A percentile compares a stretch with the other conserved stretches of the same genome.
Conservation (phyloP, 371 early-diverging fungal genomes). For the Nosema muscidifuracis region DNA sequence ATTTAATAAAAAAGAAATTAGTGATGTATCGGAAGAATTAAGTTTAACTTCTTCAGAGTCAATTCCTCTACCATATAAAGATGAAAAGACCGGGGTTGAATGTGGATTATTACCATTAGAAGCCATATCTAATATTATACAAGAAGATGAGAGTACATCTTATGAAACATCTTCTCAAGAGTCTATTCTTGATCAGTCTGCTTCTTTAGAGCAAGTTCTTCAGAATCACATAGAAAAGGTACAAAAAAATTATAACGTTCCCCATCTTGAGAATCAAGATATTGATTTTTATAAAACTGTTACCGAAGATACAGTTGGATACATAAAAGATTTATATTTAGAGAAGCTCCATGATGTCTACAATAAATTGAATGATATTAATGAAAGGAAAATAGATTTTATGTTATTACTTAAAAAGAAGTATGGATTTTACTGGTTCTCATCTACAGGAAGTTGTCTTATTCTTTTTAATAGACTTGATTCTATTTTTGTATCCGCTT, state of each 20-base stretch:
- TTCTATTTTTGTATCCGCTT: background rate
- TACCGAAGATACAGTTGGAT: background rate
- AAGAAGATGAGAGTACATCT: too few relatives aligned
- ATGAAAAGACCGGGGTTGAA: background rate
- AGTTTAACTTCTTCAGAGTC: background rate
- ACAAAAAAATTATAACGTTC: too few relatives aligned
- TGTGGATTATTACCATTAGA: background rate
- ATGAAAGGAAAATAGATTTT: background rate
- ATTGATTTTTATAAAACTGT: background rate
- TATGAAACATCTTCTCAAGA: too few relatives aligned
- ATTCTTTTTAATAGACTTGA: slow-evolving; percentile 6
- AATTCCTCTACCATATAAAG: background rate
- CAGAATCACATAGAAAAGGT: too few relatives aligned
- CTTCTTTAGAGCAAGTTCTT: too few relatives aligned
- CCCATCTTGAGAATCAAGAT: background rate
- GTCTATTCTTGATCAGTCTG: too few relatives aligned
- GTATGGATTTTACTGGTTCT: background rate
- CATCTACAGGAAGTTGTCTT: background rate
- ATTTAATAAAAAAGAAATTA: background rate
- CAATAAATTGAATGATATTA: background rate
- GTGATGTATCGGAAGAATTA: background rate
- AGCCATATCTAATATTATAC: too few relatives aligned
- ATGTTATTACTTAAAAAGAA: background rate
- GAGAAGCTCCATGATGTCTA: background rate
- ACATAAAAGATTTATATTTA: background rate